Evolutionary conservation across 1,139 yeast species (phyloP).

Genomic region (Saccharomyces hybrid): DNA sequence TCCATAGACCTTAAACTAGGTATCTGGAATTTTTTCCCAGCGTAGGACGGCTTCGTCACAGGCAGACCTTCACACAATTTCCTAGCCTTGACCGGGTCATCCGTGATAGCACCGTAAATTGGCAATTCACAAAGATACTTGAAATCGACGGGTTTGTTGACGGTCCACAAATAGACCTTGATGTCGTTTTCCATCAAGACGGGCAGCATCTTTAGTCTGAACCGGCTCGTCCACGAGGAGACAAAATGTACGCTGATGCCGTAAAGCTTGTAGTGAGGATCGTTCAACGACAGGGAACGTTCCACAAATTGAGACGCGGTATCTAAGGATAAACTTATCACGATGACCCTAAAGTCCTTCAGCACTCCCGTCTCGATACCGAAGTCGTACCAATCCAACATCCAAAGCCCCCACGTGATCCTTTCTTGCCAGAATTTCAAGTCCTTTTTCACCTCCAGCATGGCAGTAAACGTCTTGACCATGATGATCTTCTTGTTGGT

Average conservation of each 20-base stretch:
- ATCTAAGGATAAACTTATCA: constrained; percentile 43
- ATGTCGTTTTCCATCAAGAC: constrained; percentile 38
- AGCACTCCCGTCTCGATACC: constrained; percentile 37
- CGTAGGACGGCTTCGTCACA: not conserved
- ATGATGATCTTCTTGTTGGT: constrained; percentile 56
- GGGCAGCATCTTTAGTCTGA: constrained; percentile 32
- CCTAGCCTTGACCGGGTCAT: constrained; percentile 38
- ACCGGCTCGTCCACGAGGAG: constrained; percentile 38
- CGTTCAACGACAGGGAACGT: constrained; percentile 31
- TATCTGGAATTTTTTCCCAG: constrained; percentile 10
- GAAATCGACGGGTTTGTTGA: constrained; percentile 44
- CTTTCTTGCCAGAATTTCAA: constrained; percentile 57
- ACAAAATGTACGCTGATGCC: constrained; percentile 40
- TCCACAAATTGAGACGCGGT: constrained; percentile 31
- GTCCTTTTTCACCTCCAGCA: constrained; percentile 44
- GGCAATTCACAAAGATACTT: constrained; percentile 37
- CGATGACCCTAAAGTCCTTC: constrained; percentile 39
- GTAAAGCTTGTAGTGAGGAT: constrained; percentile 33
- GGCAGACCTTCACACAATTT: constrained; percentile 7
- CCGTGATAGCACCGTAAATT: constrained; percentile 56
- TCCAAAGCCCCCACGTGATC: constrained; percentile 79
- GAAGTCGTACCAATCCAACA: constrained; percentile 52
- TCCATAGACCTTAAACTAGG: constrained; percentile 20
- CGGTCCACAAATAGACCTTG: constrained; percentile 76
- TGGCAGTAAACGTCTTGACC: constrained; percentile 42